Evolutionary conservation across 1,139 yeast genomes (phyloP).

Genomic region (Pichia sp.): DNA sequence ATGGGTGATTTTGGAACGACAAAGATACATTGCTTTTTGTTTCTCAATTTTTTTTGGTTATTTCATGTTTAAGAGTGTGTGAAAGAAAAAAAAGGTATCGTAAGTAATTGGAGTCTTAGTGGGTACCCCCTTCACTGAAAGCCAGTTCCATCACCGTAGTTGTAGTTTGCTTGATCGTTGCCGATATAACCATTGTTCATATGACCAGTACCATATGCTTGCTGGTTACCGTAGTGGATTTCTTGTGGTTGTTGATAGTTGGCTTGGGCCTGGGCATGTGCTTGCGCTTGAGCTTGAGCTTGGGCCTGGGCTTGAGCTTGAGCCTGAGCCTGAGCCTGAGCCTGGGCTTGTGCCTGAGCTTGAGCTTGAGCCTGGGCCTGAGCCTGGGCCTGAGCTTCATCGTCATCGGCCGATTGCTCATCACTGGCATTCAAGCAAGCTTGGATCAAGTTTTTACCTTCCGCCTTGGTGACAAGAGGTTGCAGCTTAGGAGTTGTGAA

Average conservation of each 20-base stretch:
- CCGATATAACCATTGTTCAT: constrained; percentile 28
- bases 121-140: constrained; percentile 21
- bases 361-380: constrained; percentile 22
- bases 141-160: constrained; percentile 27
- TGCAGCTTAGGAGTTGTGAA: constrained; percentile 97
- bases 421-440: constrained; percentile 96
- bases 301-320: constrained; percentile 21
- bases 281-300: constrained; percentile 16
- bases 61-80: neutral
- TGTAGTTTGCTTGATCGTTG: constrained; percentile 19
- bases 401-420: constrained; percentile 63
- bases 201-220: constrained; percentile 19
- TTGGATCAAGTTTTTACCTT: constrained; percentile 94
- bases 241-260: constrained; percentile 12
- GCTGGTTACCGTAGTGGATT: constrained; percentile 14
- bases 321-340: constrained; percentile 26
- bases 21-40: neutral
- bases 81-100: neutral
- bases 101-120: neutral
- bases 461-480: constrained; percentile 94
- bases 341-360: constrained; percentile 25
- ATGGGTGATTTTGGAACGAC: neutral
- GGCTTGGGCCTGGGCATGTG: constrained; percentile 12
- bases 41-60: neutral
- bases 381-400: constrained; percentile 38